Evolutionary conservation across 2,329 filamentous ascomycete species (phyloP).

Genomic region (Neoarthrinium moseri): DNA sequence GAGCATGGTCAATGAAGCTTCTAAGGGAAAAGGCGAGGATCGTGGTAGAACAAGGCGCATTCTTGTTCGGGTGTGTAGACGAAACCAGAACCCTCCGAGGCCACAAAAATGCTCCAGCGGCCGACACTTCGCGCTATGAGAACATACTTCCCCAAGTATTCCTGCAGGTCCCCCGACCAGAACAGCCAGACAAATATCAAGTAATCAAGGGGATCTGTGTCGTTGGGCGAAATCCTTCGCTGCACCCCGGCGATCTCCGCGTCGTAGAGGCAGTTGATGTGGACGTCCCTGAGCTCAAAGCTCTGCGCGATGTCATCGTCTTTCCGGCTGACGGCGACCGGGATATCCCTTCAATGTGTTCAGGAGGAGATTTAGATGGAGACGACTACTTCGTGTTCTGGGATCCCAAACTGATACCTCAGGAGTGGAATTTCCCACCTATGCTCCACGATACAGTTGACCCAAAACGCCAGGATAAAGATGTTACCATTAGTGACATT

Average conservation of each 20-base stretch:
- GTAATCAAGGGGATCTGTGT: conserved; percentile 77
- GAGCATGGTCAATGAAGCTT: conserved; percentile 82
- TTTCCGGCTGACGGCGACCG: conserved; percentile 81
- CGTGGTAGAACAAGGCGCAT: conserved; percentile 77
- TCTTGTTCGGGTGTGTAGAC: conserved; percentile 84
- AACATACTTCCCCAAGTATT: conserved; percentile 80
- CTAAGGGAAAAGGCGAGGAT: conserved; percentile 93
- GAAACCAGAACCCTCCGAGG: conserved; percentile 77
- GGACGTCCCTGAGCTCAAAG: conserved; percentile 67
- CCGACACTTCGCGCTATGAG: conserved; percentile 39
- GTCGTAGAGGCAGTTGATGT: conserved; percentile 86
- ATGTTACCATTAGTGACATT: conserved; percentile 72
- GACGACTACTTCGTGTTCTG: conserved; percentile 96
- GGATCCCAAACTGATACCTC: conserved; percentile 73
- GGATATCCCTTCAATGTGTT: conserved; percentile 90
- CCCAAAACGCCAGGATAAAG: conserved; percentile 53
- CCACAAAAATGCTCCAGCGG: conserved; percentile 52
- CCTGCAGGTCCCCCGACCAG: conserved; percentile 69
- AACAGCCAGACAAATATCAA: conserved; percentile 52
- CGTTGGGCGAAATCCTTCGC: conserved; percentile 86
- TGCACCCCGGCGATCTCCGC: conserved; percentile 90
- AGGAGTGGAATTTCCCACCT: conserved; percentile 67
- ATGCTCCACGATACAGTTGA: conserved; percentile 72
- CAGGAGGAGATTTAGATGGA: conserved; percentile 91
- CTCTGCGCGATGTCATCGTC: conserved; percentile 83